A percentile compares a stretch with the other conserved stretches of the same genome.
Conservation (phyloP, 805 yeast species). For the Kluyveromyces dobzhanskii region DNA sequence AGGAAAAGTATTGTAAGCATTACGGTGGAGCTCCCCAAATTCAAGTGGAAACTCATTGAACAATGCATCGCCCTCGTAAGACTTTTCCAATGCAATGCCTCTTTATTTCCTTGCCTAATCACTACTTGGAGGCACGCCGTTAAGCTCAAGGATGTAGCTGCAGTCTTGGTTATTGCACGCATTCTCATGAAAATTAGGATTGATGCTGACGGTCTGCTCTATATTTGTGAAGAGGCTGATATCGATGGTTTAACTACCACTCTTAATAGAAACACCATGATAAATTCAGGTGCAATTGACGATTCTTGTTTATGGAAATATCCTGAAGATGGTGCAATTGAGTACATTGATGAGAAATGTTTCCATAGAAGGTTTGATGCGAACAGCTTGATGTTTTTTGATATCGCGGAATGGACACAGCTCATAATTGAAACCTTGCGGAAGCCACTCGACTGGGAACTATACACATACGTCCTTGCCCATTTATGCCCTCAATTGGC, state of each 20-base stretch:
- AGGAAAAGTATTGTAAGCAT: constrained; percentile 12
- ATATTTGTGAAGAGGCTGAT: constrained; percentile 46
- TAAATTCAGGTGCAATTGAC: constrained; percentile 19
- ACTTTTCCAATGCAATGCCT: neutral
- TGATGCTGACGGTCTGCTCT: constrained; percentile 37
- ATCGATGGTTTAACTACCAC: constrained; percentile 60
- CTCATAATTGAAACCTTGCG: constrained; percentile 42
- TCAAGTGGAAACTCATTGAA: constrained; percentile 1
- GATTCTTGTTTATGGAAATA: constrained; percentile 41
- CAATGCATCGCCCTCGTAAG: neutral
- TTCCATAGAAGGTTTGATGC: constrained; percentile 29
- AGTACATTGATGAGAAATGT: constrained; percentile 38
- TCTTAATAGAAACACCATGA: constrained; percentile 40
- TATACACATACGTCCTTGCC: constrained; percentile 55
- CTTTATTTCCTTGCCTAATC: neutral
- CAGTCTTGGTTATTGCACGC: constrained; percentile 42
- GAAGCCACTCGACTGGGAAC: constrained; percentile 57
- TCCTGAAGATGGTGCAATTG: constrained; percentile 41
- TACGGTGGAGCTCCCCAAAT: constrained; percentile 3
- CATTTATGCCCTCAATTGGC: constrained; percentile 67
- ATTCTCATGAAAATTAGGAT: constrained; percentile 48
- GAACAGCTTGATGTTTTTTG: constrained; percentile 25
- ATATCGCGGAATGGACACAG: constrained; percentile 44
- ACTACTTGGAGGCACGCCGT: neutral
- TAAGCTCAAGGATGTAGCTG: constrained; percentile 6